Evolutionary conservation across 1,284 basidiomycete species (phyloP).

Genomic region (Taiwanofungus camphoratus): DNA sequence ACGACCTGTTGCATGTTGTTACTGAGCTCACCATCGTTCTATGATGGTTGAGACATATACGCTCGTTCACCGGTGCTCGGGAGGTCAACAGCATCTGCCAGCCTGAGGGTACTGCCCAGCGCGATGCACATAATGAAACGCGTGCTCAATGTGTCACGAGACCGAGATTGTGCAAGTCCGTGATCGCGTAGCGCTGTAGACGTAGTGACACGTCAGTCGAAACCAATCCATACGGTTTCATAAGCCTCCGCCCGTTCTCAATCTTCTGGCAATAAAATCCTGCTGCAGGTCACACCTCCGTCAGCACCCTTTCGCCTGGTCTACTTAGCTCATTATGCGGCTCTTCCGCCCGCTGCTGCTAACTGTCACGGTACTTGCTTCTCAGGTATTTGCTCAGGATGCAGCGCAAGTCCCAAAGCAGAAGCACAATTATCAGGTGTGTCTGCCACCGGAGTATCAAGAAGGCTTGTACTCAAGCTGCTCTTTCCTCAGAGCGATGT

Average conservation of each 20-base stretch:
- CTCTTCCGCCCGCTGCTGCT: slow-evolving; percentile 49
- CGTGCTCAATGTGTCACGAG: no score
- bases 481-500: slow-evolving; percentile 74
- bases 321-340: slow-evolving; percentile 38
- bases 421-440: slow-evolving; percentile 77
- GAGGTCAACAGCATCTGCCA: no score
- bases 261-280: no score
- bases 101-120: no score
- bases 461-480: neutral
- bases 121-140: no score
- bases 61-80: no score
- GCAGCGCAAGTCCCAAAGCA: slow-evolving; percentile 38
- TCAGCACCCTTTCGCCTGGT: neutral
- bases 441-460: slow-evolving; percentile 12
- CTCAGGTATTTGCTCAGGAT: slow-evolving; percentile 49
- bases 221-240: neutral
- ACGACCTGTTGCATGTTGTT: no score
- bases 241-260: no score
- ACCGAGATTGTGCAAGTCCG: no score
- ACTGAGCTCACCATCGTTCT: no score
- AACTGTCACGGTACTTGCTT: slow-evolving; percentile 44
- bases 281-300: no score
- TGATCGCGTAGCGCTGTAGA: slow-evolving; percentile 22
- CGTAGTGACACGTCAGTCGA: slow-evolving; percentile 14
- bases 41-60: no score